Evolutionary conservation across 441 rosid genomes (phyloP), one percentile per base, ranked within the genome.

Genomic region (Erodium moschatum): DNA sequence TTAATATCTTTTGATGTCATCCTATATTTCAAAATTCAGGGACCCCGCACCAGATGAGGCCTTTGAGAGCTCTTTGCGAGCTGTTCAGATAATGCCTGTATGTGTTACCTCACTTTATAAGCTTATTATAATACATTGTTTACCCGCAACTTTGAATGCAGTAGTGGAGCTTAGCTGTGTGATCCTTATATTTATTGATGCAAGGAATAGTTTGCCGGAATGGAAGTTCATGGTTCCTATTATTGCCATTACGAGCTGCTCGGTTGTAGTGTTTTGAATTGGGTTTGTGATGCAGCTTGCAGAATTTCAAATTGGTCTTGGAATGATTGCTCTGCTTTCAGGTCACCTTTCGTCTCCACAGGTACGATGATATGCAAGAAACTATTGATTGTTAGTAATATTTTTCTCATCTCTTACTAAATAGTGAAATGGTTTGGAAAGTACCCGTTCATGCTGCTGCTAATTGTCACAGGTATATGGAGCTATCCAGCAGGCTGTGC

Each of bases 21-120:
- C 61, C 21, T 67, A 16, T 69, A 13, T 62, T 52, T 74, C 72
- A 62, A 73, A 71, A 65, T 80, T 74, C 82, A 91, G 99, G 82
- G 85, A 85, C 74, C 56, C 81, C 29, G 78, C 81, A 69, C 68
- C 78, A 54, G 92, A 87, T 33, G 96, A 91, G 77, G 92, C 93
- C 75, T 91, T 88, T 78, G 92, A 94, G 84, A 88, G 96, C 84
- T 89, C 94, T 81, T 79, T 90, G 77, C 85, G 90, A 81, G 97
- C 97, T 79, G 94, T 78, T 35, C 89, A 87, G 77, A 89, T 83
- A 83, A 79, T 85, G 74, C 98, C 97, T 60, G 98, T 94, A 84
- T 85, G 78, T 64, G 24, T 74, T 73, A 38, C 68, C 67, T 65
- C 27, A 31, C 15, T 52, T 65, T 61, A 60, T 20, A 62, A 33